Conservation (phyloP, 192 early-diverging fungal genomes). For the Coemansia guatemalensis region DNA sequence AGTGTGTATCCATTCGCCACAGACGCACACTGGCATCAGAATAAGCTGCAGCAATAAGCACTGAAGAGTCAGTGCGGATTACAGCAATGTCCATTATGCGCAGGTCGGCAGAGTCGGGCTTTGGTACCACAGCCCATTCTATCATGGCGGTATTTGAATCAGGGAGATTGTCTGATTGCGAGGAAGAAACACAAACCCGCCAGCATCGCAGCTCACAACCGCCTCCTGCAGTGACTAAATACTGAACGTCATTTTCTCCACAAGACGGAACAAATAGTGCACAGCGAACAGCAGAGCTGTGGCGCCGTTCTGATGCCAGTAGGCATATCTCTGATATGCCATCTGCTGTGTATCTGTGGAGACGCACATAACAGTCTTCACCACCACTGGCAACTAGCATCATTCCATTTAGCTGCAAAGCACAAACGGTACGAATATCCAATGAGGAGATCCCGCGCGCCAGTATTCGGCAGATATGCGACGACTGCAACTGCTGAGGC, state of each 20-base stretch:
- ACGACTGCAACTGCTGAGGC: background rate
- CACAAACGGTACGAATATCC: slow-evolving; percentile 16
- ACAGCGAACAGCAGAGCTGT: slow-evolving; percentile 33
- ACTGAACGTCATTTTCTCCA: slow-evolving; percentile 25
- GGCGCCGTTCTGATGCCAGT: slow-evolving; percentile 5
- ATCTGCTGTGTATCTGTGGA: background rate
- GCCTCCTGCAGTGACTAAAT: slow-evolving; percentile 64
- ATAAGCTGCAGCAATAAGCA: slow-evolving; percentile 63
- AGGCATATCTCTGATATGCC: background rate
- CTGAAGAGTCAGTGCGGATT: slow-evolving; percentile 11
- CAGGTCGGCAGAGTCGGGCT: slow-evolving; percentile 8
- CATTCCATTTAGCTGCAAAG: background rate
- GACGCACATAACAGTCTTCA: slow-evolving; percentile 24
- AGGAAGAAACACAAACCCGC: slow-evolving; percentile 26
- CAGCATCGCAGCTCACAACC: slow-evolving; percentile 67
- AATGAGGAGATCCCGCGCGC: slow-evolving; percentile 17
- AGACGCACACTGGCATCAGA: slow-evolving; percentile 67
- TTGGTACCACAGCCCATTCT: slow-evolving; percentile 12
- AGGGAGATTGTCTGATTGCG: background rate
- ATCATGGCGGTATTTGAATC: background rate
- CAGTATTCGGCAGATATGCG: background rate
- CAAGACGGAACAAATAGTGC: slow-evolving; percentile 6
- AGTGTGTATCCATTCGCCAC: slow-evolving; percentile 17
- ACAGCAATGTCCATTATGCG: slow-evolving; percentile 77
- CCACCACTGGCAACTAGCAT: slow-evolving; percentile 20